phyloP scores from a whole-genome alignment of 179 eudicot species.

The Silene coronaria region DNA sequence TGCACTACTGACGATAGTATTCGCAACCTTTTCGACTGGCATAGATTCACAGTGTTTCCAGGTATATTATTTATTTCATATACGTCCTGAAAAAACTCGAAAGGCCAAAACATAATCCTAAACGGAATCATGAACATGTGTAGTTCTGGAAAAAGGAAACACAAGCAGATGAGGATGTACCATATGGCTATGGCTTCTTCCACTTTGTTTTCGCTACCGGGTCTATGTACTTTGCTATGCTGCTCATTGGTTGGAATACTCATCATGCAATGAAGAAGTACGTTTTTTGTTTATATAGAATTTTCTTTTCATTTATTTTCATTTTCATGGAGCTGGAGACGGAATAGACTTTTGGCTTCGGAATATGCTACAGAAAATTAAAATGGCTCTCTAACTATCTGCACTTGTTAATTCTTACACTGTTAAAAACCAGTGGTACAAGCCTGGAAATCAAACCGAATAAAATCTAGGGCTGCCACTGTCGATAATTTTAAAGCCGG shows the following conservation, averaged over 20 bases:
- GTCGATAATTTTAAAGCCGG: background rate
- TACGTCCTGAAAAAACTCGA: background rate
- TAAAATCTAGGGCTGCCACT: background rate
- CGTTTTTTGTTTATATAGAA: slow-evolving; percentile 6
- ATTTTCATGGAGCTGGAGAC: too few species aligned
- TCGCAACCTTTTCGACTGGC: slow-evolving; percentile 88
- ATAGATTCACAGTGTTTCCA: slow-evolving; percentile 85
- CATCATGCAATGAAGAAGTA: slow-evolving; percentile 71
- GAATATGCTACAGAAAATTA: too few species aligned
- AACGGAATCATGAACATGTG: slow-evolving; percentile 8
- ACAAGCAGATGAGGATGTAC: slow-evolving; percentile 57
- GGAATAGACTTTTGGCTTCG: too few species aligned
- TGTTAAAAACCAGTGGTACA: too few species aligned
- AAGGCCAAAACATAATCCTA: background rate
- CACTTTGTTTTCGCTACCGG: slow-evolving; percentile 86
- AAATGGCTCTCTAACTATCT: too few species aligned
- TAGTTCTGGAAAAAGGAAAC: slow-evolving; percentile 58
- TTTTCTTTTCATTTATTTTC: background rate
- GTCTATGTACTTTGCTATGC: slow-evolving; percentile 85
- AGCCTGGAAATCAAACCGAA: too few species aligned
- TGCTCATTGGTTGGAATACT: slow-evolving; percentile 73
- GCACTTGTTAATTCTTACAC: too few species aligned
- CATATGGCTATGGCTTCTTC: slow-evolving; percentile 83
- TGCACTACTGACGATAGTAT: slow-evolving; percentile 68
- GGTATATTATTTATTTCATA: slow-evolving; percentile 30